phyloP scores from a whole-genome alignment of 106 monocot species.

The Dendrobium officinale region DNA sequence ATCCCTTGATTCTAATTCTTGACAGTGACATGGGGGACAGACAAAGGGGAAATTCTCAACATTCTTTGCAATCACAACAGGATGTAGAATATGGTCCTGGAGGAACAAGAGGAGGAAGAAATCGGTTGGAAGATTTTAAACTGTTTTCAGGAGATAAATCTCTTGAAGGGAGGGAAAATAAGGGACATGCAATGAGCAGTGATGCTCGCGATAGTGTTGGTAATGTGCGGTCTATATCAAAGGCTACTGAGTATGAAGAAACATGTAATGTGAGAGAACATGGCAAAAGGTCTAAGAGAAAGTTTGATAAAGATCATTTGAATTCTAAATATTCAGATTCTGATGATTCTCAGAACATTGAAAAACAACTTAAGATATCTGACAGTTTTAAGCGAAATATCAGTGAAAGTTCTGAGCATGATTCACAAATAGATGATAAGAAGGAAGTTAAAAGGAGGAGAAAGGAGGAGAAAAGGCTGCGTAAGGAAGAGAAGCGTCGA shows the following conservation, averaged over 20 bases:
- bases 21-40: conserved; percentile 36
- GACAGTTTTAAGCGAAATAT: conserved; percentile 27
- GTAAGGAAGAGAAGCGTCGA: conserved; percentile 68
- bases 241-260: conserved; percentile 20
- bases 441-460: conserved; percentile 61
- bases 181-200: conserved; percentile 7
- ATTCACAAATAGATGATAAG: conserved; percentile 42
- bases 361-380: conserved; percentile 47
- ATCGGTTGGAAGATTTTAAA: conserved; percentile 9
- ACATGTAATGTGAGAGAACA: conserved; percentile 9
- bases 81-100: conserved; percentile 40
- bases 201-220: not conserved
- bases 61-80: conserved; percentile 26
- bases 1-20: conserved; percentile 8
- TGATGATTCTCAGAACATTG: conserved; percentile 24
- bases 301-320: conserved; percentile 3
- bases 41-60: not conserved
- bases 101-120: conserved; percentile 19
- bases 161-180: conserved; percentile 8
- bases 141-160: conserved; percentile 5
- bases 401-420: conserved; percentile 38
- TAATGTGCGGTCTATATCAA: conserved; percentile 6
- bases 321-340: conserved; percentile 28
- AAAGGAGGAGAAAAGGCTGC: conserved; percentile 62
- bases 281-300: conserved; percentile 18